Conservation (phyloP, 768 basidiomycete genomes). For the Russula sp. region DNA sequence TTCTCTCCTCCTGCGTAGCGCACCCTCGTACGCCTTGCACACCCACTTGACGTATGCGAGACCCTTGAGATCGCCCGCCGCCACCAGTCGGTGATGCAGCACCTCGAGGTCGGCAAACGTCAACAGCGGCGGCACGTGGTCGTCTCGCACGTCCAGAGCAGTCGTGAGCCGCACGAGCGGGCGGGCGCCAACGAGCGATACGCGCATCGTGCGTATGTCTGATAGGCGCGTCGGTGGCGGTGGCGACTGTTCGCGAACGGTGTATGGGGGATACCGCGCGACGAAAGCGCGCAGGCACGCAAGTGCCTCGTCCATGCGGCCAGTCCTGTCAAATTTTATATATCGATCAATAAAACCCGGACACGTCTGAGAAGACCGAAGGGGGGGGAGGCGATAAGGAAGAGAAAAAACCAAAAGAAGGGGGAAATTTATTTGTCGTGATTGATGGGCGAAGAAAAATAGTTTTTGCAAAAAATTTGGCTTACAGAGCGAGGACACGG, state of each 20-base stretch:
- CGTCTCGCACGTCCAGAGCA: constrained; percentile 57
- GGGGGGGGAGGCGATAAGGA: constrained; percentile 1
- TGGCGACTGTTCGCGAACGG: constrained; percentile 36
- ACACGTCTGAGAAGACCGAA: neutral
- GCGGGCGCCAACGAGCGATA: constrained; percentile 49
- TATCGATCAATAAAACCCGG: neutral
- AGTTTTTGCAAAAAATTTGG: neutral
- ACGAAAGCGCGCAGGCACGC: constrained; percentile 56
- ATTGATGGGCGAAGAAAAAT: neutral
- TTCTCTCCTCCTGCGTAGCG: constrained; percentile 57
- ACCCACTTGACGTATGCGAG: constrained; percentile 69
- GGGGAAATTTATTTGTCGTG: too few species aligned
- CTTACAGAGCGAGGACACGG: constrained; percentile 52
- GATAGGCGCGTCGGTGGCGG: neutral
- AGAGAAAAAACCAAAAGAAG: constrained; percentile 27
- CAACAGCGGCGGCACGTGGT: constrained; percentile 72
- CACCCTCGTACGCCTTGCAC: constrained; percentile 66
- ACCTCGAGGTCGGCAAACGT: constrained; percentile 72
- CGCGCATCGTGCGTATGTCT: constrained; percentile 41
- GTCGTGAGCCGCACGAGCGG: constrained; percentile 71
- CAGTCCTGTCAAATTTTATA: constrained; percentile 35
- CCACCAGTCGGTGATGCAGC: constrained; percentile 69
- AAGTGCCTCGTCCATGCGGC: constrained; percentile 48
- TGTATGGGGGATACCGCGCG: constrained; percentile 53
- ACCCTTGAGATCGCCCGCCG: constrained; percentile 34